Evolutionary conservation across 352 stramenopile species (phyloP).

Genomic region (Globisporangium emineosum): DNA sequence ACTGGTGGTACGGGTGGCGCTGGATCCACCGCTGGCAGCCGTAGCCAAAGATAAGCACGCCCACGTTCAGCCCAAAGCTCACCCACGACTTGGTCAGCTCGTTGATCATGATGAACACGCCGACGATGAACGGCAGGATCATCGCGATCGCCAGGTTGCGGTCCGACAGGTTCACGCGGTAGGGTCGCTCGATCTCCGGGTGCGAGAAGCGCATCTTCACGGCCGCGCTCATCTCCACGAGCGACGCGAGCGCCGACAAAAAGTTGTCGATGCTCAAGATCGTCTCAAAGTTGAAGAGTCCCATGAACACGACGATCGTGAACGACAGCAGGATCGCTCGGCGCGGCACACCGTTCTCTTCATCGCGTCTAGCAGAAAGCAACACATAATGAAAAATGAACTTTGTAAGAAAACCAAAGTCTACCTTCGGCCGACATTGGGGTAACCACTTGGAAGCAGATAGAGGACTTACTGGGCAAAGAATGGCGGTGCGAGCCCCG

Average conservation of each 20-base stretch:
- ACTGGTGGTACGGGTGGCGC: slow-evolving; percentile 60
- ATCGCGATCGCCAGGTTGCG: slow-evolving; percentile 41
- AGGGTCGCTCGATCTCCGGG: slow-evolving; percentile 69
- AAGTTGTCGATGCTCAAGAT: slow-evolving; percentile 85
- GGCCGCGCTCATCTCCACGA: slow-evolving; percentile 76
- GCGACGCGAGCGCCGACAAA: slow-evolving; percentile 58
- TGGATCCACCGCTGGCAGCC: slow-evolving; percentile 65
- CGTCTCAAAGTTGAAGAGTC: slow-evolving; percentile 76
- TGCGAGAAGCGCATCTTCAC: slow-evolving; percentile 78
- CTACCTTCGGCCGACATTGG: too few species aligned
- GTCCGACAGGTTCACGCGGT: slow-evolving; percentile 71
- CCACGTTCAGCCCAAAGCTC: slow-evolving; percentile 60
- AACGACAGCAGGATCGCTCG: slow-evolving; percentile 73
- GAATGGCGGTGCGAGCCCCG: slow-evolving; percentile 70
- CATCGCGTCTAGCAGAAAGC: slow-evolving; percentile 35
- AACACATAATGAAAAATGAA: not conserved
- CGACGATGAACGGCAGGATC: slow-evolving; percentile 57
- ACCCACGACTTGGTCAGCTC: slow-evolving; percentile 75
- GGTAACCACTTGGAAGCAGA: too few species aligned
- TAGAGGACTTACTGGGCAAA: slow-evolving; percentile 57
- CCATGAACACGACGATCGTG: slow-evolving; percentile 76
- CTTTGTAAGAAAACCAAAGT: not conserved
- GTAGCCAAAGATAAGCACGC: slow-evolving; percentile 44
- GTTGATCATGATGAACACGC: slow-evolving; percentile 76
- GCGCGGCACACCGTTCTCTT: slow-evolving; percentile 54